Conservation (phyloP, 2,329 filamentous ascomycete genomes). For the Ciborinia camelliae region DNA sequence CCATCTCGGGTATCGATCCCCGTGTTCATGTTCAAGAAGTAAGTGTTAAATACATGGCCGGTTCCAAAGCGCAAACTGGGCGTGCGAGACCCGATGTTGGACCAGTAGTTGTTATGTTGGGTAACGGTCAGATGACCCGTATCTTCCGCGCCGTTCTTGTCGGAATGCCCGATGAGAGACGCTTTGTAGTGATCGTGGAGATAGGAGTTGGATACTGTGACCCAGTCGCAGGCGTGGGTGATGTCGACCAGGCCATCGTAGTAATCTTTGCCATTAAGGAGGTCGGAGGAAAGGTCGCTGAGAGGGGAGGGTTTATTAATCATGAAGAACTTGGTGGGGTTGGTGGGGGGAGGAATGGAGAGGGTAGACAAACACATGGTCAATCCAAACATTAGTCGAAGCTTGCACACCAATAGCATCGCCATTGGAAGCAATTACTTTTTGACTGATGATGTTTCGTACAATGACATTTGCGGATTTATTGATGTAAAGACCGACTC, state of each 20-base stretch:
- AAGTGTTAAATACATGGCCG: constrained; percentile 52
- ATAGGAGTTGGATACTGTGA: constrained; percentile 44
- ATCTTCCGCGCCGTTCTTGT: constrained; percentile 32
- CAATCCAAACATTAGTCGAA: constrained; percentile 45
- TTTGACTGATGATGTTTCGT: constrained; percentile 52
- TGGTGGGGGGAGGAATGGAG: not conserved
- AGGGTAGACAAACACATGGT: constrained; percentile 9
- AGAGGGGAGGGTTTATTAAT: too few species aligned
- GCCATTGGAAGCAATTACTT: constrained; percentile 45
- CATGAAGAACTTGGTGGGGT: too few species aligned
- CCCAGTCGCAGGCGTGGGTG: constrained; percentile 44
- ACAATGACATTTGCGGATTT: constrained; percentile 52
- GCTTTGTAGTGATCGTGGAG: constrained; percentile 43
- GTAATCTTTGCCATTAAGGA: constrained; percentile 42
- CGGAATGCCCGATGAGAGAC: constrained; percentile 34
- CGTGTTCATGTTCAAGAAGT: constrained; percentile 45
- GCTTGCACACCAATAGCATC: constrained; percentile 50
- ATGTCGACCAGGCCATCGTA: constrained; percentile 46
- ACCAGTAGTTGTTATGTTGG: constrained; percentile 32
- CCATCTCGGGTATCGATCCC: constrained; percentile 56
- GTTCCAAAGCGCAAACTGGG: constrained; percentile 65
- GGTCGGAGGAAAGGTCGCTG: constrained; percentile 37
- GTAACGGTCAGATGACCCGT: constrained; percentile 34
- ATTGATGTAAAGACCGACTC: constrained; percentile 48
- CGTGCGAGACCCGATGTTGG: constrained; percentile 33